Conservation (phyloP, 331 rosid species). For the Cydonia oblonga region DNA sequence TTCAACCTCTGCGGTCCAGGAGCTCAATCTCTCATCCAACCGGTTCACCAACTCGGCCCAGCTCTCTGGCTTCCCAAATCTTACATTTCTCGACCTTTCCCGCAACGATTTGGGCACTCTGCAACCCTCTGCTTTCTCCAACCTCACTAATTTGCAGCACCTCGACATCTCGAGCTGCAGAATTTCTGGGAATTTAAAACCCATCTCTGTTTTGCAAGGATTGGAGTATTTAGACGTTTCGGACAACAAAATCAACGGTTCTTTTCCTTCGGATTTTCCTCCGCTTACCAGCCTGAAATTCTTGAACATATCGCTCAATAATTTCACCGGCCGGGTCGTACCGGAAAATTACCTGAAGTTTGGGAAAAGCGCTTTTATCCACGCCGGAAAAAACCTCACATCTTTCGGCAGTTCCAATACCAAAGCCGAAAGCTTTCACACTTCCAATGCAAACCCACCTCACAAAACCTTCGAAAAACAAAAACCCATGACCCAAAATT, state of each 20-base stretch:
- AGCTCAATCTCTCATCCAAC: slow-evolving; percentile 62
- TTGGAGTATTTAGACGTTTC: slow-evolving; percentile 58
- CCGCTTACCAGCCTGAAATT: slow-evolving; percentile 28
- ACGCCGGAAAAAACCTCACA: slow-evolving; percentile 36
- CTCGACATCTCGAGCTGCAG: slow-evolving; percentile 61
- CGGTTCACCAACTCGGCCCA: slow-evolving; percentile 53
- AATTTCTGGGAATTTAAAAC: slow-evolving; percentile 43
- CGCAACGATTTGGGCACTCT: slow-evolving; percentile 33
- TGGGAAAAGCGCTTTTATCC: slow-evolving; percentile 45
- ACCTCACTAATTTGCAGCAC: slow-evolving; percentile 26
- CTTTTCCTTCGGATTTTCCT: slow-evolving; percentile 78
- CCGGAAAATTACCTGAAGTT: slow-evolving; percentile 25
- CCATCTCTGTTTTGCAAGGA: slow-evolving; percentile 37
- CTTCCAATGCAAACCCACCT: neutral
- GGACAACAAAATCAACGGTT: slow-evolving; percentile 48
- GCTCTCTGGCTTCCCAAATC: slow-evolving; percentile 41
- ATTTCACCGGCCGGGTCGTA: slow-evolving; percentile 26
- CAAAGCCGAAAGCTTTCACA: slow-evolving; percentile 10
- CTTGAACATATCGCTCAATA: slow-evolving; percentile 59
- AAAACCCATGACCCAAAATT: neutral
- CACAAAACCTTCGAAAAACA: slow-evolving; percentile 14
- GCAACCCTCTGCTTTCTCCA: slow-evolving; percentile 42
- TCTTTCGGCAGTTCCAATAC: slow-evolving; percentile 20
- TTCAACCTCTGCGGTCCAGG: slow-evolving; percentile 36
- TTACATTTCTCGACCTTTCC: slow-evolving; percentile 55